A percentile compares a stretch with the other conserved stretches of the same genome.
Evolutionary conservation across 768 basidiomycete species (phyloP).

Genomic region (Termitomyces bulborhizus): DNA sequence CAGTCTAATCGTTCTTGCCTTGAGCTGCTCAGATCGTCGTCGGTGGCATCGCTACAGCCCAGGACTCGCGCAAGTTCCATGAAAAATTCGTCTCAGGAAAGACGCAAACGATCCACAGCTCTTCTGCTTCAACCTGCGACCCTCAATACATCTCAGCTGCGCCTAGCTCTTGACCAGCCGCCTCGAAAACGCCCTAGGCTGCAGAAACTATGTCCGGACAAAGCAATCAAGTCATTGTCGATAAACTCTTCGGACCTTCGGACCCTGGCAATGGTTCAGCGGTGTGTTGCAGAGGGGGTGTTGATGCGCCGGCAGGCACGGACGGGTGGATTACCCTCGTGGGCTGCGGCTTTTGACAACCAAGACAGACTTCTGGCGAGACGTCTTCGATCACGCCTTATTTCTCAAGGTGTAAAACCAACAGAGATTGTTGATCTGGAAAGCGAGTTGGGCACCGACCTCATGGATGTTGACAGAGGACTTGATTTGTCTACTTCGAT

Average conservation of each 20-base stretch:
- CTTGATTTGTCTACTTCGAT: conserved; percentile 7
- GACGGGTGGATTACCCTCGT: neutral
- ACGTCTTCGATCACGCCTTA: conserved; percentile 13
- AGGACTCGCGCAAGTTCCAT: conserved; percentile 3
- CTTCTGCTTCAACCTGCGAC: neutral
- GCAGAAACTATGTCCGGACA: conserved; percentile 5
- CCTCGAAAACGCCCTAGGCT: conserved; percentile 18
- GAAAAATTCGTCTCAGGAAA: conserved; percentile 5
- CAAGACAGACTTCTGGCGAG: conserved; percentile 16
- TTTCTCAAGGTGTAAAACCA: conserved; percentile 9
- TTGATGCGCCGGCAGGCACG: conserved; percentile 2
- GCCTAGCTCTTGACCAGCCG: conserved; percentile 12
- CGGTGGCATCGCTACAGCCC: conserved; percentile 3
- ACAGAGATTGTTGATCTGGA: conserved; percentile 12
- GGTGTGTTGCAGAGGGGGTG: conserved; percentile 14
- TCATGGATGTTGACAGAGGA: conserved; percentile 13
- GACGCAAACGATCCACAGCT: conserved; percentile 12
- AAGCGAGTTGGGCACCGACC: neutral
- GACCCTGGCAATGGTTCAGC: conserved; percentile 15
- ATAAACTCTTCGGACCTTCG: conserved; percentile 12
- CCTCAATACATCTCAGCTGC: neutral
- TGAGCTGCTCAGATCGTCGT: conserved; percentile 9
- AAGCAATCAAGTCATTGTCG: conserved; percentile 1
- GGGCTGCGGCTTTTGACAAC: conserved; percentile 7
- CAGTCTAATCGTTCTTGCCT: conserved; percentile 16